These are phyloP conservation scores for Poa pratensis DNA, from an alignment of 176 grass and related monocot genomes.

Conservation along the genomic window DNA sequence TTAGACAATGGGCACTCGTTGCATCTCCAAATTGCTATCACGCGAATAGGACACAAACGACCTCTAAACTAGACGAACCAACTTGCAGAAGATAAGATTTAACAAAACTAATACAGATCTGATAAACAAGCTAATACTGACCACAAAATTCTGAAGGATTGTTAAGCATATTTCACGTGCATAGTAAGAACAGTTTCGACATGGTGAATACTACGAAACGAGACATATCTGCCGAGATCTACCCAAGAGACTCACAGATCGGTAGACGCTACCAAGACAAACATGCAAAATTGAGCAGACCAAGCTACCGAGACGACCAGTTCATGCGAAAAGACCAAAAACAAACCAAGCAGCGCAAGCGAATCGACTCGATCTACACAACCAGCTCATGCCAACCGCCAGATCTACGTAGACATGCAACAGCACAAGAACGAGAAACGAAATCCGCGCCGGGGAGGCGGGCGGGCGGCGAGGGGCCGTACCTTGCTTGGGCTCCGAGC, in stretches of 20 bases:
- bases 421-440: background rate
- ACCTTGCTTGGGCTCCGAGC: background rate
- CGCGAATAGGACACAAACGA: background rate
- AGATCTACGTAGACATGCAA: background rate
- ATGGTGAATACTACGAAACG: background rate
- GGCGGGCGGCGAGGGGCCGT: background rate
- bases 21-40: conserved; percentile 39
- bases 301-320: background rate
- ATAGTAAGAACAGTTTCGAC: no score
- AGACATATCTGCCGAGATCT: background rate
- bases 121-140: no score
- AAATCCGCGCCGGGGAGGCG: background rate
- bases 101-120: no score
- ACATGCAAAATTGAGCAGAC: background rate
- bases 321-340: background rate
- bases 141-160: background rate
- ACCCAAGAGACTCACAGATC: background rate
- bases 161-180: background rate
- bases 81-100: no score
- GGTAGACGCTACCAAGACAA: no score
- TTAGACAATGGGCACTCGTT: conserved; percentile 48
- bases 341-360: background rate
- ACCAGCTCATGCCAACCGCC: background rate
- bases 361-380: background rate
- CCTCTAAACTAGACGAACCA: background rate